Evolutionary conservation across 768 basidiomycete species (phyloP).

Genomic region (Russula sp.): DNA sequence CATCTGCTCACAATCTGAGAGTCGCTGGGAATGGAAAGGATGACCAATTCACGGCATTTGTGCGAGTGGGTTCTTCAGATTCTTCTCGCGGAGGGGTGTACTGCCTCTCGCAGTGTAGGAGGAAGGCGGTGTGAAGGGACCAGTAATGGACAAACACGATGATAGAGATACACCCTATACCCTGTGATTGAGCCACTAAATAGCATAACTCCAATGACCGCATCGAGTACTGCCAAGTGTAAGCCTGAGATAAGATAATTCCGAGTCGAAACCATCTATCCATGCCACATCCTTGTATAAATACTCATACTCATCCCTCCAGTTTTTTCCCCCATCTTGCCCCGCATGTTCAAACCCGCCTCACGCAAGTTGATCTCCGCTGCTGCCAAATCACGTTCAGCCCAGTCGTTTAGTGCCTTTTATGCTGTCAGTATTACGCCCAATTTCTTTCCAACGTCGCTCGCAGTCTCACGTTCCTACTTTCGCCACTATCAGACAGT

Average conservation of each 20-base stretch:
- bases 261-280: background rate
- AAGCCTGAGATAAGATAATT: no score
- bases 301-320: background rate
- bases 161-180: no score
- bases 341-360: slow-evolving; percentile 28
- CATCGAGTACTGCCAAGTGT: background rate
- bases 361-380: slow-evolving; percentile 30
- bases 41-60: slow-evolving; percentile 6
- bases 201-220: background rate
- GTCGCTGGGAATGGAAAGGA: background rate
- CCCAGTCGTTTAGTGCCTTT: slow-evolving; percentile 43
- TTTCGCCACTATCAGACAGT: slow-evolving; percentile 13
- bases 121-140: background rate
- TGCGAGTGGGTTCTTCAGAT: background rate
- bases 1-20: slow-evolving; percentile 20
- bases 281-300: slow-evolving; percentile 14
- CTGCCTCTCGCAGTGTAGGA: background rate
- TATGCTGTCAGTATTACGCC: slow-evolving; percentile 44
- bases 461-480: background rate
- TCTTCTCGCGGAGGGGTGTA: no score
- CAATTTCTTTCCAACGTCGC: background rate
- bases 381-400: slow-evolving; percentile 22
- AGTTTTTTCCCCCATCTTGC: background rate
- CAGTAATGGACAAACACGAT: background rate
- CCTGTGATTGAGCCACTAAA: background rate